Evolutionary conservation across 2,329 filamentous ascomycete genomes (phyloP).

Genomic region (Sclerotinia sclerotiorum): DNA sequence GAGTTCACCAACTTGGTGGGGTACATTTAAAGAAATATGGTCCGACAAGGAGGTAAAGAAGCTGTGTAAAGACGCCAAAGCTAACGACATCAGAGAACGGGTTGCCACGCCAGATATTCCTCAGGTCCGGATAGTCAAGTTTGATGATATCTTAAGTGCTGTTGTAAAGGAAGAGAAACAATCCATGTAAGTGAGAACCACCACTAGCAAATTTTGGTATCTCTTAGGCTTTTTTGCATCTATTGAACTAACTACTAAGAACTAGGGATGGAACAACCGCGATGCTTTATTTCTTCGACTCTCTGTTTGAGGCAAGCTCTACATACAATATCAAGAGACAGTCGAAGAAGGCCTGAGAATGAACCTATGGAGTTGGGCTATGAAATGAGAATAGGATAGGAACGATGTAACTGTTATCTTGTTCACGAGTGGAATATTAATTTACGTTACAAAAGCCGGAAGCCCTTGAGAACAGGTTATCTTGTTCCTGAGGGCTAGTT

Average conservation of each 20-base stretch:
- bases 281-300: constrained; percentile 10
- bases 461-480: not conserved
- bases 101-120: not conserved
- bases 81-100: not conserved
- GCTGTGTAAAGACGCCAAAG: not conserved
- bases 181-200: not conserved
- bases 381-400: not conserved
- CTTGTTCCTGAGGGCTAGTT: not conserved
- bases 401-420: not conserved
- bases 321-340: constrained; percentile 17
- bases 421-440: not conserved
- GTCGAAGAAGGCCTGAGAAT: too few species aligned
- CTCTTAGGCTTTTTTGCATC: not conserved
- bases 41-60: constrained; percentile 10
- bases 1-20: constrained; percentile 16
- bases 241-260: not conserved
- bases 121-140: constrained; percentile 18
- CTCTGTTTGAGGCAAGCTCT: constrained; percentile 8
- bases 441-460: not conserved
- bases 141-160: constrained; percentile 1
- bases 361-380: not conserved
- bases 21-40: constrained; percentile 21
- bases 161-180: not conserved
- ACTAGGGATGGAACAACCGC: not conserved
- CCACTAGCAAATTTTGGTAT: not conserved